Evolutionary conservation across 1,139 yeast species (phyloP).

Genomic region (Yamadazyma membranifaciens): DNA sequence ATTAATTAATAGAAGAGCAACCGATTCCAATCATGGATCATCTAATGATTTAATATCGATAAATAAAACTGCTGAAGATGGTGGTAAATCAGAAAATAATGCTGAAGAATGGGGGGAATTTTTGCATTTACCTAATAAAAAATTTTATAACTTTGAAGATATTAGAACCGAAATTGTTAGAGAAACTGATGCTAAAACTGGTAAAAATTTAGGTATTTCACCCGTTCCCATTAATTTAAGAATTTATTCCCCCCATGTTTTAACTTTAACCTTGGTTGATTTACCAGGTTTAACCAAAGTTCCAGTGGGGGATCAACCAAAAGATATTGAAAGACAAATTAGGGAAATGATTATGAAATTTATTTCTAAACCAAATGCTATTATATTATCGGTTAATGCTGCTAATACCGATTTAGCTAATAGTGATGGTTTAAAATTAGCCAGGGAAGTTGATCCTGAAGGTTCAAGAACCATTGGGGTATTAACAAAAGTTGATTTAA

Average conservation of each 20-base stretch:
- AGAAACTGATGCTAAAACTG: slow-evolving; percentile 94
- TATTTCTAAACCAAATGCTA: slow-evolving; percentile 94
- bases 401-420: slow-evolving; percentile 98
- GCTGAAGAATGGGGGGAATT: slow-evolving; percentile 98
- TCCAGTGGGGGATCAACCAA: slow-evolving; percentile 99
- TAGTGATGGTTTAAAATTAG: slow-evolving; percentile 93
- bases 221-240: slow-evolving; percentile 90
- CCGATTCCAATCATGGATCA: slow-evolving; percentile 14
- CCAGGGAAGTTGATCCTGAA: slow-evolving; percentile 97
- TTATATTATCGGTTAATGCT: slow-evolving; percentile 91
- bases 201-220: slow-evolving; percentile 88
- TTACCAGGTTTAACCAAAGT: slow-evolving; percentile 97
- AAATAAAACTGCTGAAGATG: slow-evolving; percentile 38
- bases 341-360: slow-evolving; percentile 92
- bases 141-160: slow-evolving; percentile 85
- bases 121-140: slow-evolving; percentile 86
- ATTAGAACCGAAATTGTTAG: slow-evolving; percentile 87
- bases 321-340: slow-evolving; percentile 92
- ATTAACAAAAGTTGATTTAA: slow-evolving; percentile 90
- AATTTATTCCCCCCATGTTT: slow-evolving; percentile 93
- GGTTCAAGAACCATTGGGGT: slow-evolving; percentile 97
- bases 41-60: slow-evolving; percentile 31
- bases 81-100: slow-evolving; percentile 66
- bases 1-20: slow-evolving; percentile 65
- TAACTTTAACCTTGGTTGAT: slow-evolving; percentile 93